phyloP scores from a whole-genome alignment of 192 early-diverging fungal genomes.

The Podila epicladia region DNA sequence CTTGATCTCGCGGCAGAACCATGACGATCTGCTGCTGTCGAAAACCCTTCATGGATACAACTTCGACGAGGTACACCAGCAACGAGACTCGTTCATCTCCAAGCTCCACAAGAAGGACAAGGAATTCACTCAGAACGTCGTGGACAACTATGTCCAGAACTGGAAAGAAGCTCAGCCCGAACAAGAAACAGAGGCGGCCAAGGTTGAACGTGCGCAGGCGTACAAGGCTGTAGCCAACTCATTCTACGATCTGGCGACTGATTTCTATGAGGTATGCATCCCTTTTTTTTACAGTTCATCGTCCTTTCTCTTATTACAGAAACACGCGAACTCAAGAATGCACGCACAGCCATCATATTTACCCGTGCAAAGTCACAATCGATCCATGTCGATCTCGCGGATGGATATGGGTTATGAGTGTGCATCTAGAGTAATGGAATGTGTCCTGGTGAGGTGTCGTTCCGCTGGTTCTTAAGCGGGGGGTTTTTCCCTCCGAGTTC shows the following conservation, averaged over 20 bases:
- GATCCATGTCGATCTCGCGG: too few species aligned
- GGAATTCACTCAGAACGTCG: constrained; percentile 70
- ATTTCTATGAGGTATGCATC: constrained; percentile 78
- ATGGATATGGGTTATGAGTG: too few species aligned
- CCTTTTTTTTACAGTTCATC: neutral
- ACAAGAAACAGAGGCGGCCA: constrained; percentile 68
- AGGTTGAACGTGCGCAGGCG: constrained; percentile 53
- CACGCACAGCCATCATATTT: neutral
- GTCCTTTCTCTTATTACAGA: neutral
- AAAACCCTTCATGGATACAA: constrained; percentile 62
- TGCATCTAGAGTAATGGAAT: too few species aligned
- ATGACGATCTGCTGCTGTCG: constrained; percentile 63
- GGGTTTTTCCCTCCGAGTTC: too few species aligned
- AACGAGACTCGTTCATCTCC: constrained; percentile 46
- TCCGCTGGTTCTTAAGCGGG: too few species aligned
- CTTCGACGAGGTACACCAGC: constrained; percentile 31
- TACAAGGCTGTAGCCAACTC: constrained; percentile 82
- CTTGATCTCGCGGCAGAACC: constrained; percentile 37
- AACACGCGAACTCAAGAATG: neutral
- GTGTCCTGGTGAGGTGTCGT: too few species aligned
- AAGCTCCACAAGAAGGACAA: constrained; percentile 73
- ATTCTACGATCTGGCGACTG: constrained; percentile 85
- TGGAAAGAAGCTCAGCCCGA: constrained; percentile 66
- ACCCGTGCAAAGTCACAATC: too few species aligned
- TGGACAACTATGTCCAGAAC: constrained; percentile 76